Percentiles rank a stretch among this genome's conserved stretches.
These are phyloP conservation scores for Leccinum olivaceoglutinosum DNA, from an alignment of 1,284 basidiomycete species.

Conservation along the genomic window DNA sequence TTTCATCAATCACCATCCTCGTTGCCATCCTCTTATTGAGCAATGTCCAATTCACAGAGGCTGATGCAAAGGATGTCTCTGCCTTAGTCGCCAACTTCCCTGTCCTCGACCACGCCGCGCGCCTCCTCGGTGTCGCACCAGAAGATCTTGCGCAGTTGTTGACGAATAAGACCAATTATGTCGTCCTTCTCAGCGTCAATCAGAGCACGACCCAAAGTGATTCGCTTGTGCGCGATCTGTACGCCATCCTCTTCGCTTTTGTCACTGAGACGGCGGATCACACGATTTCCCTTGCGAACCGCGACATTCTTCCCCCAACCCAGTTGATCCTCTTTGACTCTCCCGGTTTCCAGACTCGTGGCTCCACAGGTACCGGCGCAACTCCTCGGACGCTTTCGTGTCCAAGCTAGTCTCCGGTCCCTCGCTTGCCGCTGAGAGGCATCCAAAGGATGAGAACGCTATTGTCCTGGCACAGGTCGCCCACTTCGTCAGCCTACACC, in stretches of 20 bases:
- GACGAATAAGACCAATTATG: slow-evolving; percentile 83
- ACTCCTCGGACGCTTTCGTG: slow-evolving; percentile 72
- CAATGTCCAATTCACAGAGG: slow-evolving; percentile 78
- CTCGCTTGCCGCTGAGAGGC: slow-evolving; percentile 74
- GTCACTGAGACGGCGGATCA: slow-evolving; percentile 90
- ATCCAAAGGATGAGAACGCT: slow-evolving; percentile 74
- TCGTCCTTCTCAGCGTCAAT: slow-evolving; percentile 72
- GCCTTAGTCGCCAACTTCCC: slow-evolving; percentile 62
- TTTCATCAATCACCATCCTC: slow-evolving; percentile 73
- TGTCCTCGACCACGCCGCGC: slow-evolving; percentile 67
- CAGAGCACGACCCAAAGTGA: slow-evolving; percentile 76
- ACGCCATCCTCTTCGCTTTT: slow-evolving; percentile 88
- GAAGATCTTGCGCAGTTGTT: slow-evolving; percentile 77
- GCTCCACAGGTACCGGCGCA: slow-evolving; percentile 54
- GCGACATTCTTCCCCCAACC: slow-evolving; percentile 49
- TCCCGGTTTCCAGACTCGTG: slow-evolving; percentile 79
- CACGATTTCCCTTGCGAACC: slow-evolving; percentile 57
- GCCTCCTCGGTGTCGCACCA: slow-evolving; percentile 66
- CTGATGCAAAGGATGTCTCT: slow-evolving; percentile 64
- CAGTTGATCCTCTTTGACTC: slow-evolving; percentile 79
- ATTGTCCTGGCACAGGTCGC: slow-evolving; percentile 86
- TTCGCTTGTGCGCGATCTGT: slow-evolving; percentile 77
- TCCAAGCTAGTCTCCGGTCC: slow-evolving; percentile 84
- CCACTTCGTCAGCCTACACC: slow-evolving; percentile 56
- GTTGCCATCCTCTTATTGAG: slow-evolving; percentile 80